These are phyloP conservation scores for Botrytis fabae DNA, from an alignment of 2,329 filamentous ascomycete genomes.

Conservation along the genomic window DNA sequence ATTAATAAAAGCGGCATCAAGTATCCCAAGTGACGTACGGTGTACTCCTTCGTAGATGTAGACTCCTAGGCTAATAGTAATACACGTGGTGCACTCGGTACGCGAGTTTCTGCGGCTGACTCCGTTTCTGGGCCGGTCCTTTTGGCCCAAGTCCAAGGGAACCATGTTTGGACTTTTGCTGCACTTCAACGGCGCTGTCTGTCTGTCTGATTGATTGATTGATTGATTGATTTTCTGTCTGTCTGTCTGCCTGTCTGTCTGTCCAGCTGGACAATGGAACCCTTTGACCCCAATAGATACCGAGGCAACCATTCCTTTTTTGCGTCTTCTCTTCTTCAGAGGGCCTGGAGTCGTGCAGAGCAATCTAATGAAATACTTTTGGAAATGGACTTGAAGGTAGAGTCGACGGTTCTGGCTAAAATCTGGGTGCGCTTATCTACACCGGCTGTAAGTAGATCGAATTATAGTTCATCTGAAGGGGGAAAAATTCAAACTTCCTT, in stretches of 20 bases:
- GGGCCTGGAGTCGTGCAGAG: neutral
- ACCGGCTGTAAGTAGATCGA: neutral
- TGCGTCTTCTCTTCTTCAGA: neutral
- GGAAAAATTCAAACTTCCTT: neutral
- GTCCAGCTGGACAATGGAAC: neutral
- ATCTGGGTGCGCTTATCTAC: neutral
- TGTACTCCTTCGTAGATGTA: neutral
- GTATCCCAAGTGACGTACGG: constrained; percentile 2
- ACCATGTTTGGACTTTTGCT: neutral
- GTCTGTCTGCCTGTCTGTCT: neutral
- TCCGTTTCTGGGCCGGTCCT: constrained; percentile 5
- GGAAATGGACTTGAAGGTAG: neutral
- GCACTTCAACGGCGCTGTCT: neutral
- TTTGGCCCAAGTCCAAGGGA: neutral
- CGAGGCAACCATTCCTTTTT: too few species aligned
- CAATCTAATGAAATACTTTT: neutral
- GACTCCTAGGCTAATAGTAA: neutral
- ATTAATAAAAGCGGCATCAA: neutral
- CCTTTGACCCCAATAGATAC: neutral
- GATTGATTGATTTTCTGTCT: neutral
- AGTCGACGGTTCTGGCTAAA: neutral
- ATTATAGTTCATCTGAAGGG: neutral
- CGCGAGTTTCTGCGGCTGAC: neutral
- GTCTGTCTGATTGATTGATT: neutral
- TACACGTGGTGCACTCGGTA: constrained; percentile 11